Evolutionary conservation across 306 rosid genomes (phyloP).

Genomic region (Argentina anserina): DNA sequence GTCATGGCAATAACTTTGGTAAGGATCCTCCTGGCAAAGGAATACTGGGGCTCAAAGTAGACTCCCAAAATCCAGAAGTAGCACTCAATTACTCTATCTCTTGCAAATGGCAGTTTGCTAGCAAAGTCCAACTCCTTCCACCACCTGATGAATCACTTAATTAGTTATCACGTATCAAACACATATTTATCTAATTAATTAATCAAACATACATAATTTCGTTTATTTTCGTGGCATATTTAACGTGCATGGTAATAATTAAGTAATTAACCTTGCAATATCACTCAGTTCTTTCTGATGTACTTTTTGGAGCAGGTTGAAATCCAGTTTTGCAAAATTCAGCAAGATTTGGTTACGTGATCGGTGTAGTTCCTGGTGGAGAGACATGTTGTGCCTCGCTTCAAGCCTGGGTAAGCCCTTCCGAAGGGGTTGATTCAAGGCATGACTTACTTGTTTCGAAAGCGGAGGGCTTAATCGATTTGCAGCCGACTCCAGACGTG

Average conservation of each 20-base stretch:
- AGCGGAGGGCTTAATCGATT: constrained; percentile 14
- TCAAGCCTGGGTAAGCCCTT: constrained; percentile 18
- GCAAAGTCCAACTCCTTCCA: constrained; percentile 31
- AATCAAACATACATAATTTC: no score
- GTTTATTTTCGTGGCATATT: not conserved
- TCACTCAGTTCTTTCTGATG: constrained; percentile 21
- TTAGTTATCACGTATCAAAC: no score
- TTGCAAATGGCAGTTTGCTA: constrained; percentile 22
- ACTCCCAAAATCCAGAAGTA: constrained; percentile 18
- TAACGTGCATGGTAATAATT: not conserved
- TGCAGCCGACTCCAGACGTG: not conserved
- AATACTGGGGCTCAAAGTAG: constrained; percentile 27
- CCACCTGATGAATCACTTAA: constrained; percentile 33
- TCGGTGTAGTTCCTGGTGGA: constrained; percentile 12
- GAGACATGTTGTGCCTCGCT: constrained; percentile 11
- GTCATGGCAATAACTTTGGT: constrained; percentile 22
- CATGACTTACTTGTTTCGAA: constrained; percentile 24
- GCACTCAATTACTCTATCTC: constrained; percentile 36
- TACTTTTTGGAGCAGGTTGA: constrained; percentile 24
- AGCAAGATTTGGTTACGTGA: constrained; percentile 11
- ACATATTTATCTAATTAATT: not conserved
- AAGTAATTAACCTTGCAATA: constrained; percentile 2
- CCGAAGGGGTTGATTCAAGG: constrained; percentile 18
- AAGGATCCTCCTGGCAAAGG: constrained; percentile 16
- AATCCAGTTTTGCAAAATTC: constrained; percentile 24